Conservation (phyloP, 768 basidiomycete genomes). For the Lepiota venenata region DNA sequence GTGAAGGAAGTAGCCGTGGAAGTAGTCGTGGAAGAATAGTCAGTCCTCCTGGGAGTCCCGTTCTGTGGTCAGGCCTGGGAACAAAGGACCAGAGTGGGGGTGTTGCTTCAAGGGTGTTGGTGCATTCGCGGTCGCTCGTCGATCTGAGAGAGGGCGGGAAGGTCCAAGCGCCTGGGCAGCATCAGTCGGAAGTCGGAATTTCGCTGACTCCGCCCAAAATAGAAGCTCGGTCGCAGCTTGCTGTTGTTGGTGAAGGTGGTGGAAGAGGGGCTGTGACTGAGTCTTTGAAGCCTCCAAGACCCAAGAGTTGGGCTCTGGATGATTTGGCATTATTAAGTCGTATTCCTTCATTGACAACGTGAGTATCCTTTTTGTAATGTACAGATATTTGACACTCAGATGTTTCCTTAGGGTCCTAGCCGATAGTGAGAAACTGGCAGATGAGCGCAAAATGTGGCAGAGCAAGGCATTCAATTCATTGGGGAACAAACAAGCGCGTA, state of each 20-base stretch:
- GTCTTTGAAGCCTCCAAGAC: slow-evolving; percentile 29
- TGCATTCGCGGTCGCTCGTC: slow-evolving; percentile 44
- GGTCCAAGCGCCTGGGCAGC: background rate
- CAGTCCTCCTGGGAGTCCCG: slow-evolving; percentile 48
- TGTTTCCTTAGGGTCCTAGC: slow-evolving; percentile 53
- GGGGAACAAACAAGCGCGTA: slow-evolving; percentile 61
- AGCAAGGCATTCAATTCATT: slow-evolving; percentile 58
- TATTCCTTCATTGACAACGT: slow-evolving; percentile 55
- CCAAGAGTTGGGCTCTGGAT: slow-evolving; percentile 58
- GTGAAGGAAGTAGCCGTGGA: slow-evolving; percentile 24
- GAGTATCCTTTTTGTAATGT: slow-evolving; percentile 17
- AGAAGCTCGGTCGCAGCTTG: background rate
- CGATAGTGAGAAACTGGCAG: slow-evolving; percentile 57
- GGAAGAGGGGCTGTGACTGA: slow-evolving; percentile 10
- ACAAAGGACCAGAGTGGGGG: slow-evolving; percentile 17
- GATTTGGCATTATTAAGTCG: slow-evolving; percentile 58
- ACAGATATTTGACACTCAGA: slow-evolving; percentile 1
- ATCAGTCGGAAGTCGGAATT: background rate
- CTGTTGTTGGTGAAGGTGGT: background rate
- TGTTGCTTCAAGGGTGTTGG: slow-evolving; percentile 43
- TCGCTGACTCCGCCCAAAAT: slow-evolving; percentile 9
- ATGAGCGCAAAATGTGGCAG: slow-evolving; percentile 67
- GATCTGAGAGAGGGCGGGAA: slow-evolving; percentile 24
- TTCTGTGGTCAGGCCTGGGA: slow-evolving; percentile 20
- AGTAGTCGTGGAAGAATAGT: slow-evolving; percentile 35